A percentile compares a stretch with the other conserved stretches of the same genome.
phyloP scores from a whole-genome alignment of 1,284 basidiomycete genomes.

The Coniophora puteana region DNA sequence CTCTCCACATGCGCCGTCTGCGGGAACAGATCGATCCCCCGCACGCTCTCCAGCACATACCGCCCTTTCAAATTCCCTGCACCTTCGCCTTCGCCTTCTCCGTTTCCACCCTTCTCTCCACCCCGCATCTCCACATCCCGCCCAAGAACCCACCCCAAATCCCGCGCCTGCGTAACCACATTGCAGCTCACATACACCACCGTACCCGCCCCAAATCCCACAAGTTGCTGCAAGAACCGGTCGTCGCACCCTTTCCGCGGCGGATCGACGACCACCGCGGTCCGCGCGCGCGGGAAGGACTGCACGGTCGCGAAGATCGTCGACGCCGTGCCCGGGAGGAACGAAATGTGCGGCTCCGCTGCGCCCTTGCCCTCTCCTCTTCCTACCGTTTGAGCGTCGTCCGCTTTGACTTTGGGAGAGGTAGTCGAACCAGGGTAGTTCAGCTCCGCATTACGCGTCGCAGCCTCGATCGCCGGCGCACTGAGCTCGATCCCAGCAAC shows the following conservation, averaged over 20 bases:
- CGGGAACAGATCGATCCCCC: conserved; percentile 91
- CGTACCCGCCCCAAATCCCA: conserved; percentile 64
- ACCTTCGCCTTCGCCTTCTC: conserved; percentile 23
- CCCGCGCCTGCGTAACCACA: conserved; percentile 83
- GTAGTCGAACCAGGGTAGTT: conserved; percentile 60
- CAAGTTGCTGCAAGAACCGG: conserved; percentile 76
- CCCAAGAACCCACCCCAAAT: conserved; percentile 78
- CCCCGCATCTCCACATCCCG: too few relatives aligned
- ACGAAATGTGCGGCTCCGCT: too few relatives aligned
- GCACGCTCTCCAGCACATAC: conserved; percentile 75
- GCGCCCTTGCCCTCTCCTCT: conserved; percentile 21
- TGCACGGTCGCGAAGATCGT: conserved; percentile 65
- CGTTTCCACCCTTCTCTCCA: conserved; percentile 39
- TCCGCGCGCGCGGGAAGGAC: conserved; percentile 63
- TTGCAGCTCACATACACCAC: conserved; percentile 96
- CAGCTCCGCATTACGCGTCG: conserved; percentile 76
- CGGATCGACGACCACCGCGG: conserved; percentile 82
- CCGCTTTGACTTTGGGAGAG: too few relatives aligned
- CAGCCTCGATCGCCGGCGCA: conserved; percentile 73
- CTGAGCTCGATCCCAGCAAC: conserved; percentile 93
- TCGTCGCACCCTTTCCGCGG: conserved; percentile 90
- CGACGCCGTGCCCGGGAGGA: conserved; percentile 68
- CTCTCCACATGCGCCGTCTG: conserved; percentile 90
- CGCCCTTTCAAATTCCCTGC: conserved; percentile 35
- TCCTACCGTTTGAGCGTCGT: too few relatives aligned